Evolutionary conservation across 306 rosid genomes (phyloP).

Genomic region (Prosopis cineraria): DNA sequence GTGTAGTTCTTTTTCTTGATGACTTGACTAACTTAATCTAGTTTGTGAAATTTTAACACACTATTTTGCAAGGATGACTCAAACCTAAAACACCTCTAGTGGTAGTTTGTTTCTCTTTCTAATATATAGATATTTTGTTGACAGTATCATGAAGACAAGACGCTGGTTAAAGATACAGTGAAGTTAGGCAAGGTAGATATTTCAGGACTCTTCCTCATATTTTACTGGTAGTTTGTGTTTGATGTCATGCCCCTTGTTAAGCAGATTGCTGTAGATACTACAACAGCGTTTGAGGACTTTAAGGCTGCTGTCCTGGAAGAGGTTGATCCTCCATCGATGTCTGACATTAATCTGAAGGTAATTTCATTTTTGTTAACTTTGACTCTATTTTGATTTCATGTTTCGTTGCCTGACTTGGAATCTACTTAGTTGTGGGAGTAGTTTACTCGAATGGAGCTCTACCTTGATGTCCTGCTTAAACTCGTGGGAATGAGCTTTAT

Average conservation of each 20-base stretch:
- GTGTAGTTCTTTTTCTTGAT: not conserved
- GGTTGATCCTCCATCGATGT: constrained; percentile 54
- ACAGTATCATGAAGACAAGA: constrained; percentile 90
- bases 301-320: constrained; percentile 65
- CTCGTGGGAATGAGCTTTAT: constrained; percentile 2
- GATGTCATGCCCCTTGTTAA: constrained; percentile 30
- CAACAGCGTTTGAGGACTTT: constrained; percentile 76
- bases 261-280: constrained; percentile 63
- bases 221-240: constrained; percentile 30
- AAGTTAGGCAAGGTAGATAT: constrained; percentile 79
- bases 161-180: constrained; percentile 70
- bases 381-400: constrained; percentile 19
- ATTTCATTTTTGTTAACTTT: not conserved
- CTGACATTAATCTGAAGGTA: constrained; percentile 90
- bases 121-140: constrained; percentile 19
- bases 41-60: not conserved
- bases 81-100: not conserved
- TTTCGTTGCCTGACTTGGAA: constrained; percentile 23
- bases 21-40: not conserved
- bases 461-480: constrained; percentile 18
- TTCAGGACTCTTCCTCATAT: constrained; percentile 15
- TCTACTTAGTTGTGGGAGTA: constrained; percentile 11
- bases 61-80: not conserved
- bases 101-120: constrained; percentile 32
- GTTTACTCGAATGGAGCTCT: constrained; percentile 11